phyloP scores from a whole-genome alignment of 176 grass and related monocot species.

The Oryza rufipogon region DNA sequence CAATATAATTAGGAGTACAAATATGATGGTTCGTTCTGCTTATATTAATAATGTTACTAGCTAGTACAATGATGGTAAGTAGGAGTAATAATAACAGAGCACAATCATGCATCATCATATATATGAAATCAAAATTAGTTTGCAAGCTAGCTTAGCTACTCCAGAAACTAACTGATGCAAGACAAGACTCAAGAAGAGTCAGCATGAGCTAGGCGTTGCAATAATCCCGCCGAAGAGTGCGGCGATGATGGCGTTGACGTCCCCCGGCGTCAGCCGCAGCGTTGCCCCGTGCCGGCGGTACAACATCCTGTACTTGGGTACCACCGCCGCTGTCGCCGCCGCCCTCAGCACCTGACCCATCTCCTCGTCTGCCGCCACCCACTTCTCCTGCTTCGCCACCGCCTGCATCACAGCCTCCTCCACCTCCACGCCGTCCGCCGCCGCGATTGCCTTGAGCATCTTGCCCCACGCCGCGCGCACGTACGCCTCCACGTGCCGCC shows the following conservation, averaged over 20 bases:
- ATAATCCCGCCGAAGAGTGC: constrained; percentile 22
- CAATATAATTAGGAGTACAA: too few species aligned
- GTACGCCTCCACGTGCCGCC: constrained; percentile 33
- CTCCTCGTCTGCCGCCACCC: constrained; percentile 58
- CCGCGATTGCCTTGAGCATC: not conserved
- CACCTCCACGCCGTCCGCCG: constrained; percentile 31
- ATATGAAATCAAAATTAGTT: too few species aligned
- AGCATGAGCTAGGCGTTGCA: too few species aligned
- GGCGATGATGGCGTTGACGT: constrained; percentile 47
- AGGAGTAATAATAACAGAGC: too few species aligned
- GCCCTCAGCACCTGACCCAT: constrained; percentile 41
- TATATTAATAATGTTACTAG: too few species aligned
- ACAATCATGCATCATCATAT: too few species aligned
- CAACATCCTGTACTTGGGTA: constrained; percentile 62
- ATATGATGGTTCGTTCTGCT: too few species aligned
- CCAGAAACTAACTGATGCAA: too few species aligned
- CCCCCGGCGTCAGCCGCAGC: constrained; percentile 43
- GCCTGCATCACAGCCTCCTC: constrained; percentile 46
- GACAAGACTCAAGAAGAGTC: too few species aligned
- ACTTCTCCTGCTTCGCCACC: constrained; percentile 44
- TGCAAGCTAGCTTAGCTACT: too few species aligned
- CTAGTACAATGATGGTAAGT: too few species aligned
- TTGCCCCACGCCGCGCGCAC: constrained; percentile 43
- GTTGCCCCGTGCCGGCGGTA: constrained; percentile 41
- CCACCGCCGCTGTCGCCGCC: constrained; percentile 42